Conservation (phyloP, 2,329 filamentous ascomycete species). For the Clarireedia paspali region DNA sequence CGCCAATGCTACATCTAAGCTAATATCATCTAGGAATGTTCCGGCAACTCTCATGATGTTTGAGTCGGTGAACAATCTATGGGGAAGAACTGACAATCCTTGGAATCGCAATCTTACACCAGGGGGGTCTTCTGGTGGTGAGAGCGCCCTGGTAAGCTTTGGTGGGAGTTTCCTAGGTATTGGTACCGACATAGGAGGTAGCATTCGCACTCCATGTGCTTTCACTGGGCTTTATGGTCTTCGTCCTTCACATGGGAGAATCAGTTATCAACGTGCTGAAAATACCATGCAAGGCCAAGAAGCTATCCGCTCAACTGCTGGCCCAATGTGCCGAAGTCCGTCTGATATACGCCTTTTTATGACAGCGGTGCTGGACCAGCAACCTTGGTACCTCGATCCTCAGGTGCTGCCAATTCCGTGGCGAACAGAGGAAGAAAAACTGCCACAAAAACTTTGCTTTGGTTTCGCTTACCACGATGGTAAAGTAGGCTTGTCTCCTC, state of each 20-base stretch:
- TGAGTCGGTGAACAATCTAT: slow-evolving; percentile 35
- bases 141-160: slow-evolving; percentile 24
- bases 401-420: slow-evolving; percentile 25
- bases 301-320: neutral
- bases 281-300: neutral
- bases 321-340: neutral
- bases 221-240: neutral
- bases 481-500: neutral
- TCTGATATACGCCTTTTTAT: neutral
- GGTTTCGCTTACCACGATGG: neutral
- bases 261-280: neutral
- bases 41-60: slow-evolving; percentile 32
- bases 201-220: neutral
- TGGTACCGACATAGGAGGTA: slow-evolving; percentile 24
- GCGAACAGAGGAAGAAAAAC: neutral
- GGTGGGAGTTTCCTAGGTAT: slow-evolving; percentile 22
- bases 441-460: neutral
- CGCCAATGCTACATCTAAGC: neutral
- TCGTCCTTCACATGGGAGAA: neutral
- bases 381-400: slow-evolving; percentile 21
- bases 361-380: neutral
- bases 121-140: slow-evolving; percentile 27
- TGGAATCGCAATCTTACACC: slow-evolving; percentile 21
- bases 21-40: slow-evolving; percentile 47
- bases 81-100: slow-evolving; percentile 35